Evolutionary conservation across 2,329 filamentous ascomycete species (phyloP).

Genomic region (Emergomyces orientalis): DNA sequence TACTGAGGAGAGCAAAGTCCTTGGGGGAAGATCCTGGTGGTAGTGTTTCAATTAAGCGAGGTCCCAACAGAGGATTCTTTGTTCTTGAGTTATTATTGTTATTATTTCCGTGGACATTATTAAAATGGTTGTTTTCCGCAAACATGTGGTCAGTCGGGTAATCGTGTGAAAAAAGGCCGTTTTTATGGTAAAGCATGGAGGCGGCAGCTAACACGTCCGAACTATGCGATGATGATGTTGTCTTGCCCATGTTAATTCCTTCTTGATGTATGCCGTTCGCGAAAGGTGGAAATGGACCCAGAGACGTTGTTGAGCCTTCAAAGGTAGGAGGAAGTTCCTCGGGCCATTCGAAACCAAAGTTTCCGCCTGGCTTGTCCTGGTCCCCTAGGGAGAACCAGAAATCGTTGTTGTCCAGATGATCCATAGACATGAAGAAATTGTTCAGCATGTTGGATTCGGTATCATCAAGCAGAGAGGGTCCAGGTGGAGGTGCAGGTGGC

Average conservation of each 20-base stretch:
- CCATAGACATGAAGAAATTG: constrained; percentile 37
- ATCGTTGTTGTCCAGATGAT: constrained; percentile 30
- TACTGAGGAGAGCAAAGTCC: constrained; percentile 8
- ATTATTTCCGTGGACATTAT: background rate
- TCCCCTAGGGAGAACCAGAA: constrained; percentile 27
- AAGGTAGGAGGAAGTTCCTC: constrained; percentile 53
- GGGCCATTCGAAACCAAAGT: constrained; percentile 28
- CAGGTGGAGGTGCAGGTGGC: constrained; percentile 54
- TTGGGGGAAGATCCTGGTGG: constrained; percentile 2
- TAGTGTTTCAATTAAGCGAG: background rate
- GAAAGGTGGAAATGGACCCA: constrained; percentile 42
- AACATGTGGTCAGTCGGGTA: constrained; percentile 23
- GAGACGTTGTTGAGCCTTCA: constrained; percentile 56
- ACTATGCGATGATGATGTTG: constrained; percentile 21
- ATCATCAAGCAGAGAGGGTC: constrained; percentile 56
- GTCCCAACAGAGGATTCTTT: background rate
- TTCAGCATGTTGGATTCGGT: constrained; percentile 48
- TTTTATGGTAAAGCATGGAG: constrained; percentile 37
- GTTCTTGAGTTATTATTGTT: background rate
- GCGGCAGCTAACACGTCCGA: constrained; percentile 51
- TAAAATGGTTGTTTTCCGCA: constrained; percentile 10
- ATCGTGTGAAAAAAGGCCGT: constrained; percentile 25
- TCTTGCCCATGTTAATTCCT: constrained; percentile 19
- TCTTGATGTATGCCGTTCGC: constrained; percentile 13
- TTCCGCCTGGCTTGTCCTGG: constrained; percentile 6